These are phyloP conservation scores for Corchorus olitorius DNA, from an alignment of 345 rosid genomes.

Conservation along the genomic window DNA sequence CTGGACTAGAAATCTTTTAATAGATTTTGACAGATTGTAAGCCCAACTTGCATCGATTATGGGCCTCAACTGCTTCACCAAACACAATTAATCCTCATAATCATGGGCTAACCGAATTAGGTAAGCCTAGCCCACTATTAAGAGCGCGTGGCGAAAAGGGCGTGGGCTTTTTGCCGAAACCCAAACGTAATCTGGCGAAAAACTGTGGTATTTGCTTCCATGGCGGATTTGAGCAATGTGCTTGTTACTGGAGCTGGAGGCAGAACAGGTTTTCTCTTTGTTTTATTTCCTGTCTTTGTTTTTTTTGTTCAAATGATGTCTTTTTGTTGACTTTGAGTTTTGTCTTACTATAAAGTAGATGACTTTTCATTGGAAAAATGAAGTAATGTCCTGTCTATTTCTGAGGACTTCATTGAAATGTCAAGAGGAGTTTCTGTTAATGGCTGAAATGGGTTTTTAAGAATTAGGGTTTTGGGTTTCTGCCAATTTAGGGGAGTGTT, in stretches of 20 bases:
- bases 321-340: not conserved
- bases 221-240: constrained; percentile 50
- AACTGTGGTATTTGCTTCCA: constrained; percentile 30
- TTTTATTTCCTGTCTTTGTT: not conserved
- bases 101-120: not conserved
- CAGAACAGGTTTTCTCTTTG: constrained; percentile 55
- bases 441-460: constrained; percentile 3
- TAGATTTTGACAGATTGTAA: not conserved
- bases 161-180: not conserved
- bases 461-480: not conserved
- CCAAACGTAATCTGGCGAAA: not conserved
- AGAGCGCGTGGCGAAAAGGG: not conserved
- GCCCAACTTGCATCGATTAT: not conserved
- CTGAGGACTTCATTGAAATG: too few species aligned
- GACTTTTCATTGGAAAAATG: not conserved
- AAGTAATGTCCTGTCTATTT: not conserved
- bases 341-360: not conserved
- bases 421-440: not conserved
- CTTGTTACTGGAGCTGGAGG: constrained; percentile 91
- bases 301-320: not conserved
- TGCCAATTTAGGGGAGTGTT: not conserved
- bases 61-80: constrained; percentile 8
- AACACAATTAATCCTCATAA: not conserved
- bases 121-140: not conserved
- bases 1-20: not conserved